Base-by-base conservation (phyloP, 768 basidiomycete species). In the Scleroderma bovista region DNA sequence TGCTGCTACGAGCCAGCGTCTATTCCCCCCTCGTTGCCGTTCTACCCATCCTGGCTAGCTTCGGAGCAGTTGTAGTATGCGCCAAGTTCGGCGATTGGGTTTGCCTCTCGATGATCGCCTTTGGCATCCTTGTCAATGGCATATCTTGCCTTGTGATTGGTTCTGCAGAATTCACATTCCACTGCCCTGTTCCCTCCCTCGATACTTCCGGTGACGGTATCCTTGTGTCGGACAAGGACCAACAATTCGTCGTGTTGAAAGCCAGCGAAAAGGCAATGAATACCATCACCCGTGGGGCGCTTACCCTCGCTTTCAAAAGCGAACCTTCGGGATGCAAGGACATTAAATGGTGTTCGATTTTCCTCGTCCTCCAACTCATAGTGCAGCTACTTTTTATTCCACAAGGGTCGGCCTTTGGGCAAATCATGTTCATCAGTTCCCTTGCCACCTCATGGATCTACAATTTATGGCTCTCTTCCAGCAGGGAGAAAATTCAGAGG, bases 401-500 rank as follows among this genome's bases (percentile, higher is more conserved):
- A 1, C 69, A 66, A 51, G 61, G 60, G n/a, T 50, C 46, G 3
- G 55, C 67, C 9, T 64, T 70, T 12, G 66, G 69, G 15, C 69
- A 71, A 45, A 53, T 67, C 49, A 61, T 71, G 64, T 70, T 71
- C 46, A 48, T 70, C 29, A 44, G 52, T 17, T 61, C 65, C 3
- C 60, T 71, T 22, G 57, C 44, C 7, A 54, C 64, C 1, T 69
- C 69, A 2, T 70, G 70, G 69, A 20, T 22, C 3, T 69, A 71
- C 49, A 70, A 63, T 16, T 60, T 54, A 17, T 52, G 48, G 20
- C 48, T 68, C 17, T 62, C 66, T 0, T 66, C 62, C 22, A 67
- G 71, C 23, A 57, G 49, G 8, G 58, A 58, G 24, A 45, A 31
- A 15, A 44, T 57, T 7, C 57, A 70, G 54, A 51, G 46, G 44